Evolutionary conservation across 495 filamentous ascomycete species (phyloP).

Genomic region (Xylaria nigripes): DNA sequence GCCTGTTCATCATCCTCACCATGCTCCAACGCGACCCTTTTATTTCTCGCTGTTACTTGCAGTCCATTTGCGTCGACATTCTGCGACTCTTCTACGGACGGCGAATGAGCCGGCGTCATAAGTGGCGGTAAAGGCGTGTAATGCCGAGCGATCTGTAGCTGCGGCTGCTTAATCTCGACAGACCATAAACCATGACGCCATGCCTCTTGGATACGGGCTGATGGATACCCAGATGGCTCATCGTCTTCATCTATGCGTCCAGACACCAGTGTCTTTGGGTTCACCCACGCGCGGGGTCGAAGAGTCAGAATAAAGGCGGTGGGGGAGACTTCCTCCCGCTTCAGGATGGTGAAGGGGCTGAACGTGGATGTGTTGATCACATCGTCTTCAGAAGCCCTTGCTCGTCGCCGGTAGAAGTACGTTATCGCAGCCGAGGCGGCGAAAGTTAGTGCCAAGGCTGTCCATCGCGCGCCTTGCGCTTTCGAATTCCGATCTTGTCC

Average conservation of each 20-base stretch:
- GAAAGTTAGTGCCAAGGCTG: slow-evolving; percentile 3
- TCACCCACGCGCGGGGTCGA: slow-evolving; percentile 25
- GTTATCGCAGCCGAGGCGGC: not conserved
- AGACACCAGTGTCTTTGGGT: slow-evolving; percentile 21
- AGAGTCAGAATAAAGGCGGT: slow-evolving; percentile 71
- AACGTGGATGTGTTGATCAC: slow-evolving; percentile 45
- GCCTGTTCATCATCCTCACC: slow-evolving; percentile 46
- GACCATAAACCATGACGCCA: slow-evolving; percentile 61
- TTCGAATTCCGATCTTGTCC: not conserved
- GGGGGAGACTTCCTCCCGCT: slow-evolving; percentile 60
- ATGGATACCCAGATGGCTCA: not conserved
- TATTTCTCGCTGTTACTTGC: slow-evolving; percentile 37
- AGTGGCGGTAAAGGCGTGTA: slow-evolving; percentile 77
- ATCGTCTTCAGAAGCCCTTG: slow-evolving; percentile 1
- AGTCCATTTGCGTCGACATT: not conserved
- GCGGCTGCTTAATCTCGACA: slow-evolving; percentile 88
- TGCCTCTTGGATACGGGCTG: slow-evolving; percentile 12
- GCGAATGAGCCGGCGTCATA: slow-evolving; percentile 6
- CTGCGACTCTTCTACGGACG: not conserved
- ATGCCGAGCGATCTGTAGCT: slow-evolving; percentile 76
- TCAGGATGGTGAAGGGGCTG: slow-evolving; percentile 54
- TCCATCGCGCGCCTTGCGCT: not conserved
- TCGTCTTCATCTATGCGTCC: slow-evolving; percentile 38
- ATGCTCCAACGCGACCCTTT: slow-evolving; percentile 33
- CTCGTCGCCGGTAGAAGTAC: slow-evolving; percentile 2